phyloP scores from a whole-genome alignment of 2,329 filamentous ascomycete species.

The Cryphonectria radicalis region DNA sequence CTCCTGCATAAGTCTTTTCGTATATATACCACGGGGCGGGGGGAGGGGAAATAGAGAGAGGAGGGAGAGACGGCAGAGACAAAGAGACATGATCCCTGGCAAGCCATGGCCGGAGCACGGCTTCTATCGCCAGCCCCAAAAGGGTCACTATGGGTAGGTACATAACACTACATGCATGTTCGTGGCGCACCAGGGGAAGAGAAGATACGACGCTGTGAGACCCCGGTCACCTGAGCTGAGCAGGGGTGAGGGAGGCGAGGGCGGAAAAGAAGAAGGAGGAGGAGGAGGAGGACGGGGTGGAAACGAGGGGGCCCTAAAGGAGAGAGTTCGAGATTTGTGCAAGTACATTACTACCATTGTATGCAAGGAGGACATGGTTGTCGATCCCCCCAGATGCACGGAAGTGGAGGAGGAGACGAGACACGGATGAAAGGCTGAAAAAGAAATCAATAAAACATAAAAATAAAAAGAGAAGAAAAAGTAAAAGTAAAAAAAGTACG shows the following conservation, averaged over 20 bases:
- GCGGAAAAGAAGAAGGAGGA: conserved; percentile 8
- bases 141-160: neutral
- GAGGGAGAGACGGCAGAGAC: conserved; percentile 9
- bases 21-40: neutral
- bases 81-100: conserved; percentile 18
- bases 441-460: no score
- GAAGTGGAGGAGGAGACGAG: conserved; percentile 6
- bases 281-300: neutral
- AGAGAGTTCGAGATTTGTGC: conserved; percentile 14
- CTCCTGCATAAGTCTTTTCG: conserved; percentile 18
- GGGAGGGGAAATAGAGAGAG: neutral
- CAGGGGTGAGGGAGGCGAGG: neutral
- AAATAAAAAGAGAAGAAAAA: neutral
- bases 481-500: neutral
- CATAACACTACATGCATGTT: conserved; percentile 8
- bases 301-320: neutral
- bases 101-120: conserved; percentile 20
- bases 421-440: neutral
- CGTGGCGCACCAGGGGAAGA: conserved; percentile 22
- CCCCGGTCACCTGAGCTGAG: conserved; percentile 15
- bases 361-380: conserved; percentile 19
- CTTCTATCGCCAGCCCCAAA: conserved; percentile 16
- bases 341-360: neutral
- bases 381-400: conserved; percentile 27
- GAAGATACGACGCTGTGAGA: conserved; percentile 7